phyloP scores from a whole-genome alignment of 805 yeast species.

The Kurtzmaniella cleridarum region DNA sequence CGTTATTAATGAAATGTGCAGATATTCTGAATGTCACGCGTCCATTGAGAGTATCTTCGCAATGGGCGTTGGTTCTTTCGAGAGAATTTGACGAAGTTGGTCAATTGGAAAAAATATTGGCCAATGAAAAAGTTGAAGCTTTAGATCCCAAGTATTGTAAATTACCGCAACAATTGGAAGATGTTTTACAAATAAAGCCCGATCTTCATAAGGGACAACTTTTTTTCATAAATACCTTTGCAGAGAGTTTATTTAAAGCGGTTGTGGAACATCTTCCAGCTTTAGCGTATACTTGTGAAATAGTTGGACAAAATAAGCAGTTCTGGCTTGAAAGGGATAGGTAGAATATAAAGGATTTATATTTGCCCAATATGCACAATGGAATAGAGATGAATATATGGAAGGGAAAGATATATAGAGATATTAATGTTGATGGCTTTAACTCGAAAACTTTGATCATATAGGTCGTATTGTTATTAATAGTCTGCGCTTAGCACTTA shows the following conservation, averaged over 20 bases:
- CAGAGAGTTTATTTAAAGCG: constrained; percentile 66
- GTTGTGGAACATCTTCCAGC: constrained; percentile 59
- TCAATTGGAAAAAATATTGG: constrained; percentile 38
- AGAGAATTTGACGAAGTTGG: constrained; percentile 72
- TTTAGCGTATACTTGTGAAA: constrained; percentile 49
- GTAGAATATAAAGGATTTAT: background rate
- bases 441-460: too few relatives aligned
- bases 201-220: constrained; percentile 65
- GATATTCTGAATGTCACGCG: constrained; percentile 93
- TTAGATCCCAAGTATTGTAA: constrained; percentile 19
- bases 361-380: too few relatives aligned
- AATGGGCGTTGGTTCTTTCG: constrained; percentile 81
- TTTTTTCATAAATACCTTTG: constrained; percentile 79
- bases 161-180: constrained; percentile 36
- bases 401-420: too few relatives aligned
- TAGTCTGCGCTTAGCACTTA: too few relatives aligned
- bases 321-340: constrained; percentile 43
- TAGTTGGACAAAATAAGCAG: constrained; percentile 46
- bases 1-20: constrained; percentile 84
- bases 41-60: constrained; percentile 65
- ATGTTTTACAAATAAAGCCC: constrained; percentile 44
- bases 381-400: too few relatives aligned
- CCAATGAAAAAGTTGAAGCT: background rate
- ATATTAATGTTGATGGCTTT: too few relatives aligned
- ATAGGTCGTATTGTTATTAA: too few relatives aligned